These are phyloP conservation scores for Populus simonii DNA, from an alignment of 345 rosid species.

Conservation along the genomic window DNA sequence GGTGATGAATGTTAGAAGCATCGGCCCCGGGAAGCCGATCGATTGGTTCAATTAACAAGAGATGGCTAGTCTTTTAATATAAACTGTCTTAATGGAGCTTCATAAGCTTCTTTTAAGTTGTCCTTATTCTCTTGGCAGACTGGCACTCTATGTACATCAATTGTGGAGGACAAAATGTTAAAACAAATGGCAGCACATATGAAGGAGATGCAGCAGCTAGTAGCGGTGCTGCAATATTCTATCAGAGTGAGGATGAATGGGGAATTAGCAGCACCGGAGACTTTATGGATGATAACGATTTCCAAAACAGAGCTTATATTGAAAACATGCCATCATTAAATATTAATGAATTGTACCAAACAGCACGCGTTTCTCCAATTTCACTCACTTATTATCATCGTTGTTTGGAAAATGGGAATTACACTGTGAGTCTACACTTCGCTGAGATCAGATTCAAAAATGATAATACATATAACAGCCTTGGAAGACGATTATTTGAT, in stretches of 20 bases:
- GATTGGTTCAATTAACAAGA: no score
- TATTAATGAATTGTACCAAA: conserved; percentile 7
- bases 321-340: conserved; percentile 1
- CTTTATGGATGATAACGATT: conserved; percentile 16
- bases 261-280: conserved; percentile 28
- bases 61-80: background rate
- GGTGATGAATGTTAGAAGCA: no score
- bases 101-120: background rate
- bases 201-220: conserved; percentile 15
- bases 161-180: conserved; percentile 16
- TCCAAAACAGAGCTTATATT: background rate
- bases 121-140: background rate
- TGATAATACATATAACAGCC: conserved; percentile 14
- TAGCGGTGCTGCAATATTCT: conserved; percentile 15
- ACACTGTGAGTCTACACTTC: conserved; percentile 28
- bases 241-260: conserved; percentile 9
- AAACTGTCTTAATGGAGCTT: background rate
- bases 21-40: no score
- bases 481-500: conserved; percentile 29
- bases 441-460: conserved; percentile 28
- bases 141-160: conserved; percentile 13
- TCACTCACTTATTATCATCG: conserved; percentile 21
- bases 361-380: conserved; percentile 17
- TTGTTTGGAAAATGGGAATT: conserved; percentile 24
- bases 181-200: conserved; percentile 8